Percentiles rank a stretch among this genome's conserved stretches.
phyloP scores from a whole-genome alignment of 805 yeast species.

The Helenozyma baotianmanensis region DNA sequence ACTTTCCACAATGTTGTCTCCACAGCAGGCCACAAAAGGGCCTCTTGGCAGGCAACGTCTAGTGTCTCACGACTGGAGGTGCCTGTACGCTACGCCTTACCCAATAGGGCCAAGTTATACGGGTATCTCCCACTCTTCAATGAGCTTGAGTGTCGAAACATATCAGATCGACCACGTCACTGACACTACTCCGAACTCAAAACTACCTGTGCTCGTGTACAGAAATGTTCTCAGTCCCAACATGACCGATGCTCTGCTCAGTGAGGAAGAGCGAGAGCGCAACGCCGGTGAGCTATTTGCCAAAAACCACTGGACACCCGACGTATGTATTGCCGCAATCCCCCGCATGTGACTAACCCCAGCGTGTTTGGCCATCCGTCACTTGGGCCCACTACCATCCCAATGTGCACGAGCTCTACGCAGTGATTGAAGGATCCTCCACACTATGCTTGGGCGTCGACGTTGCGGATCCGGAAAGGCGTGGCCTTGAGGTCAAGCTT shows the following conservation, averaged over 20 bases:
- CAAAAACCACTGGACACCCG: conserved; percentile 2
- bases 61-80: too few relatives aligned
- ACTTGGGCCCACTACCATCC: conserved; percentile 6
- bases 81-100: too few relatives aligned
- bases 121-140: too few relatives aligned
- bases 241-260: background rate
- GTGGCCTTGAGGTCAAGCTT: conserved; percentile 1
- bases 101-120: too few relatives aligned
- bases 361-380: conserved; percentile 1
- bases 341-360: background rate
- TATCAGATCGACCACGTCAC: too few relatives aligned
- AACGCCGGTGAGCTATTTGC: conserved; percentile 1
- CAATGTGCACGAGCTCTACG: conserved; percentile 9
- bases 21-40: too few relatives aligned
- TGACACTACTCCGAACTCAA: too few relatives aligned
- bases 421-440: conserved; percentile 4
- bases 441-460: conserved; percentile 3
- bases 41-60: too few relatives aligned
- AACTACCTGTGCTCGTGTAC: background rate
- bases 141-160: too few relatives aligned
- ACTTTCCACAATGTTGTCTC: too few relatives aligned
- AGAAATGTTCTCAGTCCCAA: conserved; percentile 1
- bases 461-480: too few relatives aligned
- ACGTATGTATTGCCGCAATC: background rate
- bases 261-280: background rate